phyloP scores from a whole-genome alignment of 1,284 basidiomycete genomes.

The Naganishia cerealis region DNA sequence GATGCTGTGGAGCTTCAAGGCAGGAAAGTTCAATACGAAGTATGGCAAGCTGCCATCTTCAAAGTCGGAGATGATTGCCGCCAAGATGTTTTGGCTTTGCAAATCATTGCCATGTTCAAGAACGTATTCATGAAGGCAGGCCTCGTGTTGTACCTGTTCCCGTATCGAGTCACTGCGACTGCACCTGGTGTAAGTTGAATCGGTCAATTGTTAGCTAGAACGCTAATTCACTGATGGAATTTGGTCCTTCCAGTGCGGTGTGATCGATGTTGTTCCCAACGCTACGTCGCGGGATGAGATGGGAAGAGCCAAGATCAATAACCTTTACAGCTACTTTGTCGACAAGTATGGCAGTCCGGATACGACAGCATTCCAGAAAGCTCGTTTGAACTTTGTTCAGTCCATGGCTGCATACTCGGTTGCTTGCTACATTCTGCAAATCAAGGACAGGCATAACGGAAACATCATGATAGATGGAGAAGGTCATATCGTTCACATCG shows the following conservation, averaged over 20 bases:
- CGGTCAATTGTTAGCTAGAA: neutral
- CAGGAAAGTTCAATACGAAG: constrained; percentile 70
- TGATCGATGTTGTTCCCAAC: constrained; percentile 98
- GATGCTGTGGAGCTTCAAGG: constrained; percentile 42
- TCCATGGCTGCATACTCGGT: constrained; percentile 99
- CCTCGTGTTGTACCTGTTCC: constrained; percentile 86
- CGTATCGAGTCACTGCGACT: constrained; percentile 96
- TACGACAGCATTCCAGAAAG: constrained; percentile 84
- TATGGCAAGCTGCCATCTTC: constrained; percentile 99
- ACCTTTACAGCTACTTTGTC: constrained; percentile 90
- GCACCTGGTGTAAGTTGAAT: constrained; percentile 76
- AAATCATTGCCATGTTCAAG: constrained; percentile 99
- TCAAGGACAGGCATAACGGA: constrained; percentile 96
- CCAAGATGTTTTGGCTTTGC: constrained; percentile 93
- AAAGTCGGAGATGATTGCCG: constrained; percentile 99
- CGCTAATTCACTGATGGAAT: neutral
- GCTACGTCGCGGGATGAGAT: constrained; percentile 98
- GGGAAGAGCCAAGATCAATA: constrained; percentile 97
- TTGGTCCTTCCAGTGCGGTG: constrained; percentile 70
- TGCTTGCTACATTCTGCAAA: constrained; percentile 96
- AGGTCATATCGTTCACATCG: constrained; percentile 92
- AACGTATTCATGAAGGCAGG: constrained; percentile 88
- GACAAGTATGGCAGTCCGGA: constrained; percentile 90
- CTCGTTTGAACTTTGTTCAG: constrained; percentile 93
- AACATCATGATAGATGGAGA: constrained; percentile 99